Evolutionary conservation across 2,329 filamentous ascomycete genomes (phyloP).

Genomic region (Scedosporium apiospermum): DNA sequence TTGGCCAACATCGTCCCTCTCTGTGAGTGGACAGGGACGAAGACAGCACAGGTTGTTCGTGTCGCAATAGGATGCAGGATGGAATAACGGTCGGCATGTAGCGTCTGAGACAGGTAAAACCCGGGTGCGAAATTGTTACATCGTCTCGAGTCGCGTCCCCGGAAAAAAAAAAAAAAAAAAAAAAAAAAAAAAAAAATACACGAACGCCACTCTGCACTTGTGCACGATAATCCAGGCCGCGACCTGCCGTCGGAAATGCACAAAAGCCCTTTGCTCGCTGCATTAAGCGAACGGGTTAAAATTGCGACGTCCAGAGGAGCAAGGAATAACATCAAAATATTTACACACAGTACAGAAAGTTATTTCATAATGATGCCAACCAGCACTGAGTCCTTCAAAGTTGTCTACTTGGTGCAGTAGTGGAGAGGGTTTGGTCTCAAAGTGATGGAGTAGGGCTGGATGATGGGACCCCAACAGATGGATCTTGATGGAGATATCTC

Average conservation of each 20-base stretch:
- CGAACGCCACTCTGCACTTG: not conserved
- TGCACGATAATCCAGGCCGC: not conserved
- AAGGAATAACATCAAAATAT: not conserved
- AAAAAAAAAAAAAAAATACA: conserved; percentile 10
- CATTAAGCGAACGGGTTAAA: conserved; percentile 17
- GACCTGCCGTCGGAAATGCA: not conserved
- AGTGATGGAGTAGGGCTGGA: no score
- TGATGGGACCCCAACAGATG: no score
- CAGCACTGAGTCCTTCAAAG: no score
- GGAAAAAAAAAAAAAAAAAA: conserved; percentile 12
- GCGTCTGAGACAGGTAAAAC: not conserved
- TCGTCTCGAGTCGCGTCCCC: conserved; percentile 8
- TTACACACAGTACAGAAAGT: not conserved
- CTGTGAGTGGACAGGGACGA: no score
- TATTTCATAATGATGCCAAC: no score
- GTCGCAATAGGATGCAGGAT: not conserved
- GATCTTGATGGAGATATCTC: no score
- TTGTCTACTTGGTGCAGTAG: no score
- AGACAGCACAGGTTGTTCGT: not conserved
- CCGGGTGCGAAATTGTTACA: conserved; percentile 1
- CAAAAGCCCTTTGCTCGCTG: conserved; percentile 2
- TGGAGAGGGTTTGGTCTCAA: no score
- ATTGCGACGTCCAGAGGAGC: conserved; percentile 9
- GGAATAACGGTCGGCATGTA: not conserved
- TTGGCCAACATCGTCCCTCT: not conserved